A percentile compares a stretch with the other conserved stretches of the same genome.
Conservation (phyloP, 2,329 filamentous ascomycete genomes). For the Penicillium sp. region DNA sequence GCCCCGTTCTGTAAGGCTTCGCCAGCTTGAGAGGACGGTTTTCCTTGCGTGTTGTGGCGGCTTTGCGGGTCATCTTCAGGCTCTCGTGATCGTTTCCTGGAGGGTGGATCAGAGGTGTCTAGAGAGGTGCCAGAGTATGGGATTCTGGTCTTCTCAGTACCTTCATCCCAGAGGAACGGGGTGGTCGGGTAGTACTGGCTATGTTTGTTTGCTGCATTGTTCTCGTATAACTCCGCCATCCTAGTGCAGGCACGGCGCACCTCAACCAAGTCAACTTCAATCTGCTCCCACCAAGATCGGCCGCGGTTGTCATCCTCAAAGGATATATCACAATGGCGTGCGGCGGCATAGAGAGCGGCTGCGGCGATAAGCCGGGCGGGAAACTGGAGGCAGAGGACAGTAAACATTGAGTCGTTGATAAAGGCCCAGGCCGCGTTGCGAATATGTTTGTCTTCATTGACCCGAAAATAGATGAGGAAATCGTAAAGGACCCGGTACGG, state of each 20-base stretch:
- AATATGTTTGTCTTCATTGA: slow-evolving; percentile 79
- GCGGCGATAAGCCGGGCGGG: slow-evolving; percentile 81
- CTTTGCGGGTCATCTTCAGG: slow-evolving; percentile 30
- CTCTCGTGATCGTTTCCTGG: slow-evolving; percentile 48
- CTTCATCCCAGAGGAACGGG: slow-evolving; percentile 38
- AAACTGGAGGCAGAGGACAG: slow-evolving; percentile 81
- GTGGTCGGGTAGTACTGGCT: slow-evolving; percentile 50
- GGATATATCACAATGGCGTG: slow-evolving; percentile 72
- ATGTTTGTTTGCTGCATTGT: slow-evolving; percentile 47
- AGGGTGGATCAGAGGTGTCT: slow-evolving; percentile 27
- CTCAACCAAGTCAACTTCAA: slow-evolving; percentile 72
- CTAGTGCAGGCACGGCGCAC: slow-evolving; percentile 76
- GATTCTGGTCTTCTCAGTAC: slow-evolving; percentile 44
- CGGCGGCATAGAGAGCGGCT: slow-evolving; percentile 83
- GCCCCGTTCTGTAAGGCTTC: slow-evolving; percentile 30
- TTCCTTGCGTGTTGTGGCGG: slow-evolving; percentile 15
- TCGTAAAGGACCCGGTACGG: slow-evolving; percentile 86
- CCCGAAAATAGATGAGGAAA: slow-evolving; percentile 72
- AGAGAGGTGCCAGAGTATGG: slow-evolving; percentile 36
- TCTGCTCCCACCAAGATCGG: slow-evolving; percentile 83
- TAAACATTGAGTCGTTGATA: slow-evolving; percentile 86
- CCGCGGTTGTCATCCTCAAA: slow-evolving; percentile 76
- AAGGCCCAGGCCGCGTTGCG: slow-evolving; percentile 92
- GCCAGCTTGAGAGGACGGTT: slow-evolving; percentile 17
- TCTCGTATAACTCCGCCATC: slow-evolving; percentile 65